phyloP scores from a whole-genome alignment of 495 filamentous ascomycete genomes.

The Hypoxylon fuscum region DNA sequence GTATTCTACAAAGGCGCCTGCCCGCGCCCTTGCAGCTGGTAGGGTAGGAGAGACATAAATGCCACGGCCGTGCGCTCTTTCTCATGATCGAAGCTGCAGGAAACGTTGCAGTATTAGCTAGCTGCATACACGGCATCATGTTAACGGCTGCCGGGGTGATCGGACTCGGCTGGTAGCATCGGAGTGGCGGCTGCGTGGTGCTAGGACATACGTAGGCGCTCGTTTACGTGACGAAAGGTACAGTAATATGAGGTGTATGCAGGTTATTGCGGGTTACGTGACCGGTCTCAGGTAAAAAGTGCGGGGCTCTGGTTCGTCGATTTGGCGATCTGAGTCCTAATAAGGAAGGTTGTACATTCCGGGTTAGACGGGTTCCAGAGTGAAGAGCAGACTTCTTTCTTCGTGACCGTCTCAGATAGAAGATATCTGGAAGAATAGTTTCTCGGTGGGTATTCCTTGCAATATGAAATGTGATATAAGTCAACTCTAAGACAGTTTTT shows the following conservation, averaged over 20 bases:
- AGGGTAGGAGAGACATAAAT: slow-evolving; percentile 3
- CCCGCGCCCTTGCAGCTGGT: slow-evolving; percentile 34
- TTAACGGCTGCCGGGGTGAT: slow-evolving; percentile 10
- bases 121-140: not conserved
- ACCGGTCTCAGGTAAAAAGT: slow-evolving; percentile 5
- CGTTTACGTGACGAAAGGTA: slow-evolving; percentile 12
- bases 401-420: not conserved
- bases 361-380: slow-evolving; percentile 11
- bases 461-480: not conserved
- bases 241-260: slow-evolving; percentile 12
- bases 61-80: slow-evolving; percentile 9
- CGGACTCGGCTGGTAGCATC: slow-evolving; percentile 11
- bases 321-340: slow-evolving; percentile 25
- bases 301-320: slow-evolving; percentile 29
- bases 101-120: not conserved
- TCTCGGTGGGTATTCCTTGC: too few species aligned
- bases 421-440: not conserved
- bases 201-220: slow-evolving; percentile 19
- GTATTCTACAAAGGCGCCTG: slow-evolving; percentile 19
- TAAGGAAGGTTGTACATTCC: slow-evolving; percentile 29
- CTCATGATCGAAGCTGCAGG: not conserved
- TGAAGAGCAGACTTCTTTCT: not conserved
- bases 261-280: slow-evolving; percentile 13
- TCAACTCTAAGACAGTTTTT: slow-evolving; percentile 11
- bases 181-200: too few species aligned